phyloP scores from a whole-genome alignment of 139 green algal genomes.

The Zygnema circumcarinatum region DNA sequence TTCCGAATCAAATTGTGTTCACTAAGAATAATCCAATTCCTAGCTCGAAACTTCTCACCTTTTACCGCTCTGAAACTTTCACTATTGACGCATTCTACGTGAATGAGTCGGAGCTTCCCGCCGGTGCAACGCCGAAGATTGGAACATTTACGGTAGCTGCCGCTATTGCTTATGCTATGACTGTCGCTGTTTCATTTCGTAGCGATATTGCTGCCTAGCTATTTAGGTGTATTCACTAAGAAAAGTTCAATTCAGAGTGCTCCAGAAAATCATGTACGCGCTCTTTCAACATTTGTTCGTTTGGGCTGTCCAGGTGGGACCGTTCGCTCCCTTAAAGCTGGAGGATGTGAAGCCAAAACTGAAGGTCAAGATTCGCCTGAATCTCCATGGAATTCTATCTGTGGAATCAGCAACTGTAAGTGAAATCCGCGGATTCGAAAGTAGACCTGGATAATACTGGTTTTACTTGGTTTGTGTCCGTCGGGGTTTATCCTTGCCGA shows the following conservation, averaged over 20 bases:
- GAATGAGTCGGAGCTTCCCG: conserved; percentile 65
- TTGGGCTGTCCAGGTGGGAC: conserved; percentile 48
- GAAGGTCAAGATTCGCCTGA: conserved; percentile 86
- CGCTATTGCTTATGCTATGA: conserved; percentile 28
- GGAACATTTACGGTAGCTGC: conserved; percentile 60
- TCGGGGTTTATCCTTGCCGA: background rate
- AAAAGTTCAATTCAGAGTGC: too few species aligned
- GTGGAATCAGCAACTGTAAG: conserved; percentile 77
- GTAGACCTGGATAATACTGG: too few species aligned
- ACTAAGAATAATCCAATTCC: conserved; percentile 73
- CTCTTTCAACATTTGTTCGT: background rate
- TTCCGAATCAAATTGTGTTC: conserved; percentile 56
- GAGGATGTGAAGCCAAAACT: conserved; percentile 80
- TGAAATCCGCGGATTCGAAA: too few species aligned
- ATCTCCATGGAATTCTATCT: conserved; percentile 85
- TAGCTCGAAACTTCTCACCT: conserved; percentile 89
- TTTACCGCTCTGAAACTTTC: conserved; percentile 85
- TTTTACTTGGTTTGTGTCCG: too few species aligned
- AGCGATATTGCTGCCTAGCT: too few species aligned
- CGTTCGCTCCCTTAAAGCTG: conserved; percentile 25
- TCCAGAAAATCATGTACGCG: too few species aligned
- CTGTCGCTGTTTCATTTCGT: too few species aligned
- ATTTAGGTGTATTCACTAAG: too few species aligned
- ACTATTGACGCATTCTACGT: conserved; percentile 77
- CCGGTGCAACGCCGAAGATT: conserved; percentile 60